Evolutionary conservation across 176 grass and related monocot genomes (phyloP).

Genomic region (Alloteropsis semialata): DNA sequence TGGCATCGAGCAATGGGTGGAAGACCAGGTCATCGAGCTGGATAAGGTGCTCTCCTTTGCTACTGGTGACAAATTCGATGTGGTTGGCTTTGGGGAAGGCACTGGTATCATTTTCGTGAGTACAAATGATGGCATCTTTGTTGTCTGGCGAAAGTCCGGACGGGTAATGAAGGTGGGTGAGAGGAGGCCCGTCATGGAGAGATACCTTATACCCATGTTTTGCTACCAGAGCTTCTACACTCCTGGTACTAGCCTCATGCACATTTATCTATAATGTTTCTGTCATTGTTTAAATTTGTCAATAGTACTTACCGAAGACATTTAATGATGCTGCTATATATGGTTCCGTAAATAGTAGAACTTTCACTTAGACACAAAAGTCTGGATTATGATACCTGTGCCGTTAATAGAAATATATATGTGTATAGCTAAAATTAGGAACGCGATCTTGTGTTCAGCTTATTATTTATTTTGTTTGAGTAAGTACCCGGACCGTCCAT

Average conservation of each 20-base stretch:
- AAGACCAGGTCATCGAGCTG: not conserved
- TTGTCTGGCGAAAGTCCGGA: too few species aligned
- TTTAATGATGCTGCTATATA: not conserved
- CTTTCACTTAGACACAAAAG: too few species aligned
- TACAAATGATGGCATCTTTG: too few species aligned
- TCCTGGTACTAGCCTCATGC: not conserved
- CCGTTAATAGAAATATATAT: too few species aligned
- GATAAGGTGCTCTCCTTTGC: not conserved
- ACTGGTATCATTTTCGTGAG: not conserved
- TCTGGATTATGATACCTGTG: too few species aligned
- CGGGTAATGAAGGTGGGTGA: too few species aligned
- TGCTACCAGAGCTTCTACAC: not conserved
- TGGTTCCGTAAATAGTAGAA: too few species aligned
- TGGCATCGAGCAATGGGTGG: not conserved
- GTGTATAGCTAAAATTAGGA: too few species aligned
- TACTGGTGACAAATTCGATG: not conserved
- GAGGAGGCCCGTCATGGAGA: not conserved
- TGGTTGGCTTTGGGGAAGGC: not conserved
- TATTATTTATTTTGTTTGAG: too few species aligned
- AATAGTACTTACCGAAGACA: not conserved
- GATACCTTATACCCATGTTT: not conserved
- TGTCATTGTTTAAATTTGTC: not conserved
- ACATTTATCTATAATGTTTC: not conserved
- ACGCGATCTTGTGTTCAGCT: too few species aligned
- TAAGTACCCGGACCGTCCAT: too few species aligned